Evolutionary conservation across 176 grass and related monocot genomes (phyloP), one percentile per base, ranked within the genome.

Genomic region (Tuctoria greenei): DNA sequence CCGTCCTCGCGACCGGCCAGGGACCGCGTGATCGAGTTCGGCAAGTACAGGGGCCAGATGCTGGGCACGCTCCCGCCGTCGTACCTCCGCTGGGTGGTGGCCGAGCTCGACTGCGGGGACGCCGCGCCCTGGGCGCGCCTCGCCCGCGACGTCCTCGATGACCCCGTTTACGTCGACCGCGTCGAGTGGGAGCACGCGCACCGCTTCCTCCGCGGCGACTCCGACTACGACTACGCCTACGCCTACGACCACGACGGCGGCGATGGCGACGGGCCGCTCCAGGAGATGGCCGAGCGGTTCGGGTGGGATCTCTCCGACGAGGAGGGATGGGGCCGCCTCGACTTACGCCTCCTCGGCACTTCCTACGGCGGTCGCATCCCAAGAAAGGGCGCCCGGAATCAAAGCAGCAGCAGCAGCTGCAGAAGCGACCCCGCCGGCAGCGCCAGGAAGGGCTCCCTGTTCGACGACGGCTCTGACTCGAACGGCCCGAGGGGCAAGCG

Each of bases 111-210:
- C 78, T 86, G 81, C 61, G 45, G 91, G 43, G 87, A 93, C 70
- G 85, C 76, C 51, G 10, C 31, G 28, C 4, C 15, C 11, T 93
- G 82, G 87, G 84, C 81, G 10, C 1, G 8, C 44, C 78, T 93
- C 60, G 84, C 87, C 11, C 59, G 83, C 28, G 74, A 79, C 43
- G 79, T 93, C 14, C 91, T 93, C 2, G 58, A 0, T 18, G 87
- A 90, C 66, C 84, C 79, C 5, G 39, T 90, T 18, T 90, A 93
- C 81, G 24, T 55, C 8, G 84, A 90, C 66, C 84, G 82, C 81
- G 23, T 83, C 6, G 84, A 93, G 87, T 90, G 84, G 91, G 91
- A 93, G 70, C 78, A 86, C 60, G 82, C 66, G 25, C 84, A 86
- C 70, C 70, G 73, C 15, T 83, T 93, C 84, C 81, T 89, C 64